Base-by-base conservation (phyloP, 768 basidiomycete species). In the Suillus plorans region DNA sequence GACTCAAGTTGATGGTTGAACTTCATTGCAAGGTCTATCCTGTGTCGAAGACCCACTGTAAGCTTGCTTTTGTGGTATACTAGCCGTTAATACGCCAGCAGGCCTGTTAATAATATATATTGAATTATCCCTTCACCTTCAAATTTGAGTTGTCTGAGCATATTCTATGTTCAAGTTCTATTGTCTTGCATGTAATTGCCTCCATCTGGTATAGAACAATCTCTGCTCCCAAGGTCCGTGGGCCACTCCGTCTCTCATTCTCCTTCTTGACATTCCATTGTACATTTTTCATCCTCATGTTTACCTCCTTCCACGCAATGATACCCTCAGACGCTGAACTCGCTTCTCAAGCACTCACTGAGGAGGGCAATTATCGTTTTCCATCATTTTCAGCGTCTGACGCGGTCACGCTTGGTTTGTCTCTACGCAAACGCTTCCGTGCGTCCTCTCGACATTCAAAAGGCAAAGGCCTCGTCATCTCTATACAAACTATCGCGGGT, bases 391-490 rank as follows among this genome's bases (percentile, higher is more conserved):
- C 85, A 37, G 86, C 91, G 10, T 82, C 85, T 42, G 93, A 94
- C 69, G 92, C 92, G 16, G 86, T 94, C 61, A 93, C 91, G 20
- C 81, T 94, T 34, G 88, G 88, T 8, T 84, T 93, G 60, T 92
- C 91, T 3, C 76, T 94, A 59, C 85, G 92, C 67, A 94, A 94
- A 75, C 85, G 92, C n/a, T 94, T 94, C 69, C 86, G 92, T 63
- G 84, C 84, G 31, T 86, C 88, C 36, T 82, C 85, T 47, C 83
- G 91, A 25, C 89, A 92, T 73, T 77, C 80, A 22, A 90, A 89
- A 72, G 91, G 91, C 37, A 91, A 91, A 74, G 93, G 93, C 39
- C 84, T 92, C 65, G 88, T 92, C 56, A 86, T 94, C 67, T 89
- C 89, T 10, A 86, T 94, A 64, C 91, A 93, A 75, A 85, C 89